Base-by-base conservation (phyloP, 2,329 filamentous ascomycete genomes). In the Xenoacremonium recifei region DNA sequence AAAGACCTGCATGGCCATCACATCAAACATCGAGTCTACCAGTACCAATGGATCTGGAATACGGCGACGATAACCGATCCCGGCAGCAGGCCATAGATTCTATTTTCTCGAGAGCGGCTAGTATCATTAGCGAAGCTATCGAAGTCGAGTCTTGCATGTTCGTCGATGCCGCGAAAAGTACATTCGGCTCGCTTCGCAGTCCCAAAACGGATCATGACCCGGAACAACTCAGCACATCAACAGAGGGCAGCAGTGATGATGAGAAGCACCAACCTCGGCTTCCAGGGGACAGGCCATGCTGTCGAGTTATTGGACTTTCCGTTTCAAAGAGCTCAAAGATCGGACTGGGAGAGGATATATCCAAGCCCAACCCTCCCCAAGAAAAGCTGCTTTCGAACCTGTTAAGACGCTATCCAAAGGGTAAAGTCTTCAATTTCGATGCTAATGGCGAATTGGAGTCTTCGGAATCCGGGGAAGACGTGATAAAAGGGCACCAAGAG, bases 391-490 rank as follows among this genome's bases (percentile, higher is more conserved):
- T 77, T 3, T 54, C 61, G 1, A 59, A 58, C 3, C 62, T 77
- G 5, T 53, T 76, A 1, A 64, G 64, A 11, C 60, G 67, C 1
- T 71, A 77, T 42, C 73, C 73, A 0, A 55, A 61, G 7, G 75
- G 75, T 0, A 67, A 67, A 36, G 62, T 75, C 1, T 76, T 74
- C 45, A 69, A 68, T 36, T 71, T 70, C 21, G 67, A 66, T 12
- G 59, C 59, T 4, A 52, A 65, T 10, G 71, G 70, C 0, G 57
- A 62, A 9, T 38, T 69, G 0, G 60, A 62, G 4, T 53, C 56
- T 0, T 58, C 58, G 9, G 61, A 67, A 18, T 52, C 58, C 3
- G 58, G 60, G 0, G 54, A 51, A 6, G 52, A 63, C 2, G 17
- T 31, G 3, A n/a, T 11, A 16, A 5, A 4, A 6, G 7, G 10